A percentile compares a stretch with the other conserved stretches of the same genome.
Conservation (phyloP, 768 basidiomycete species). For the Calocera viscosa region DNA sequence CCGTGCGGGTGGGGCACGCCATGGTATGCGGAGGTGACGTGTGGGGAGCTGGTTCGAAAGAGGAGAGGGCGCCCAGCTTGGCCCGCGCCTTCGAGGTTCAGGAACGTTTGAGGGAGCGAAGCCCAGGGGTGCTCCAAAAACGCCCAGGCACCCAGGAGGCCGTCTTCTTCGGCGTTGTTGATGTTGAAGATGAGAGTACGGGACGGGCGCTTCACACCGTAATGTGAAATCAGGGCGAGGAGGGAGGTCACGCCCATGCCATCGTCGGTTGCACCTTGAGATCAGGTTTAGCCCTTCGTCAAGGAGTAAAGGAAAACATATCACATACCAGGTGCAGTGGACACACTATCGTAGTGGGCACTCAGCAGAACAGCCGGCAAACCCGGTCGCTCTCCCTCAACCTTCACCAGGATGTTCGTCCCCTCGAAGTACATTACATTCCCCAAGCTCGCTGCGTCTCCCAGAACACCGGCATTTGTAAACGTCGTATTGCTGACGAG, state of each 20-base stretch:
- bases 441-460: constrained; percentile 15
- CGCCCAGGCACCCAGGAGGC: constrained; percentile 58
- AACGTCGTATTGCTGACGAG: constrained; percentile 28
- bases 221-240: constrained; percentile 49
- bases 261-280: constrained; percentile 56
- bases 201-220: constrained; percentile 35
- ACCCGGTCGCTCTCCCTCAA: constrained; percentile 41
- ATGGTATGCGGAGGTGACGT: constrained; percentile 43
- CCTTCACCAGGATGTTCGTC: constrained; percentile 49
- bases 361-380: constrained; percentile 54
- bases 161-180: constrained; percentile 78
- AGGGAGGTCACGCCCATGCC: constrained; percentile 60
- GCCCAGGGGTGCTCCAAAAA: constrained; percentile 69
- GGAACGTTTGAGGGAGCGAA: constrained; percentile 48
- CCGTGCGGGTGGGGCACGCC: constrained; percentile 57
- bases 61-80: constrained; percentile 48
- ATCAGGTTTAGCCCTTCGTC: not conserved
- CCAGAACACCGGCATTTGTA: constrained; percentile 35
- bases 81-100: constrained; percentile 74
- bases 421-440: constrained; percentile 23
- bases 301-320: too few relatives aligned
- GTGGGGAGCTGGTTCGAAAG: constrained; percentile 56
- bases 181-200: constrained; percentile 68
- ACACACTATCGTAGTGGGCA: constrained; percentile 44
- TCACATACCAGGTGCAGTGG: constrained; percentile 7